Evolutionary conservation across 192 early-diverging fungal species (phyloP).

Genomic region (Umbelopsis isabellina): DNA sequence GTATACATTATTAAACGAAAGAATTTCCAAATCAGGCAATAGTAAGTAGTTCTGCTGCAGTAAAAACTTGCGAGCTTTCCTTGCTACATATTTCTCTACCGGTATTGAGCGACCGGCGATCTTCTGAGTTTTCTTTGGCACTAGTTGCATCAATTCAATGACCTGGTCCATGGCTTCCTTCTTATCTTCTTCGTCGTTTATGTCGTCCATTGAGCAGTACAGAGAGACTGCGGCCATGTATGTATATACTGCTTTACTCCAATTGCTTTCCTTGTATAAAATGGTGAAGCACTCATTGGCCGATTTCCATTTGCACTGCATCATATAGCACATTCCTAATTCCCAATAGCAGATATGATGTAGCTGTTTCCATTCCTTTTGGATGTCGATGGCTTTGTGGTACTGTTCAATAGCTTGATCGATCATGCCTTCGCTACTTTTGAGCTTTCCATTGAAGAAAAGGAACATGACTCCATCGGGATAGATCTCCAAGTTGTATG

Average conservation of each 20-base stretch:
- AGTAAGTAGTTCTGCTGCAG: constrained; percentile 65
- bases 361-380: constrained; percentile 75
- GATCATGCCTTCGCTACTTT: constrained; percentile 58
- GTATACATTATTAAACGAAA: constrained; percentile 71
- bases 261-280: constrained; percentile 78
- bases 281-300: constrained; percentile 64
- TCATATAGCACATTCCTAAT: constrained; percentile 65
- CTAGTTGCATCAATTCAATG: constrained; percentile 62
- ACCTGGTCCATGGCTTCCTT: constrained; percentile 49
- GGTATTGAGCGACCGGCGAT: constrained; percentile 87
- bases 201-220: constrained; percentile 34
- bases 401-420: constrained; percentile 67
- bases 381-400: constrained; percentile 52
- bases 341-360: constrained; percentile 87
- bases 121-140: constrained; percentile 69
- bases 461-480: constrained; percentile 75
- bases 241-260: constrained; percentile 82
- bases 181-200: constrained; percentile 47
- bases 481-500: constrained; percentile 56
- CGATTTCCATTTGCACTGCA: constrained; percentile 60
- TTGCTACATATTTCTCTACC: constrained; percentile 89
- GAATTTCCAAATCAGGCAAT: constrained; percentile 78
- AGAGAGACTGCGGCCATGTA: constrained; percentile 72
- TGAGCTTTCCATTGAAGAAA: constrained; percentile 68
- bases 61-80: constrained; percentile 78